Conservation (phyloP, 2,329 filamentous ascomycete genomes). For the Hypoxylon sp. region DNA sequence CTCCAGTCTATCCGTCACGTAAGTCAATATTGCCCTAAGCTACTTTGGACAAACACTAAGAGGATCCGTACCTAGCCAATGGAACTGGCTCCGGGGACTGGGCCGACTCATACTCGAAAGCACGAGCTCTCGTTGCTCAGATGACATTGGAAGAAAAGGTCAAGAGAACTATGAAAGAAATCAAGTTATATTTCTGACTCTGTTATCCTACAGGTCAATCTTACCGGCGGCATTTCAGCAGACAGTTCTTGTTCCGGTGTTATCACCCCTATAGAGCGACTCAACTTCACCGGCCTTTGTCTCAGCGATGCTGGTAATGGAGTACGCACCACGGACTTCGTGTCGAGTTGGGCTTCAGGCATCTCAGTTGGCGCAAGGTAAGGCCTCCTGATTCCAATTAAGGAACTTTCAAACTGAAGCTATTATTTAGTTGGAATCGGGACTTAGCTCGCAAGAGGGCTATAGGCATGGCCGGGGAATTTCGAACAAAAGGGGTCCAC, state of each 20-base stretch:
- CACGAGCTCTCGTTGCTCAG: conserved; percentile 54
- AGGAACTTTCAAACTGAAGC: conserved; percentile 54
- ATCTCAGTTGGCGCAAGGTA: conserved; percentile 69
- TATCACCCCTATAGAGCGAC: conserved; percentile 55
- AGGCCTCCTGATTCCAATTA: not conserved
- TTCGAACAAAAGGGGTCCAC: conserved; percentile 81
- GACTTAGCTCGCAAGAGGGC: conserved; percentile 76
- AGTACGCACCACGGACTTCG: conserved; percentile 56
- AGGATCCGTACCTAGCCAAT: conserved; percentile 44
- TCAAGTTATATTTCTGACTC: not conserved
- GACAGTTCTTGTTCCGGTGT: conserved; percentile 58
- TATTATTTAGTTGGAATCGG: conserved; percentile 78
- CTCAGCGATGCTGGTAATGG: conserved; percentile 55
- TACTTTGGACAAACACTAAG: conserved; percentile 29
- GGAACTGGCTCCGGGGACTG: conserved; percentile 53
- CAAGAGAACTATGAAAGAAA: not conserved
- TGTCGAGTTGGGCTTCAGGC: conserved; percentile 62
- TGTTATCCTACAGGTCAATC: conserved; percentile 47
- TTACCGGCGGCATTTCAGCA: conserved; percentile 54
- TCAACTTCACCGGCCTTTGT: conserved; percentile 58
- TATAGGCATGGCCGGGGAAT: conserved; percentile 81
- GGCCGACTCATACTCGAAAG: conserved; percentile 54
- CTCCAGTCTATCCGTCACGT: conserved; percentile 55
- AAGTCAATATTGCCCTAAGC: conserved; percentile 25
- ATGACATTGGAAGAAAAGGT: conserved; percentile 58